A percentile compares a stretch with the other conserved stretches of the same genome.
These are phyloP conservation scores for Prunus padus DNA, from an alignment of 306 rosid genomes.

Conservation along the genomic window DNA sequence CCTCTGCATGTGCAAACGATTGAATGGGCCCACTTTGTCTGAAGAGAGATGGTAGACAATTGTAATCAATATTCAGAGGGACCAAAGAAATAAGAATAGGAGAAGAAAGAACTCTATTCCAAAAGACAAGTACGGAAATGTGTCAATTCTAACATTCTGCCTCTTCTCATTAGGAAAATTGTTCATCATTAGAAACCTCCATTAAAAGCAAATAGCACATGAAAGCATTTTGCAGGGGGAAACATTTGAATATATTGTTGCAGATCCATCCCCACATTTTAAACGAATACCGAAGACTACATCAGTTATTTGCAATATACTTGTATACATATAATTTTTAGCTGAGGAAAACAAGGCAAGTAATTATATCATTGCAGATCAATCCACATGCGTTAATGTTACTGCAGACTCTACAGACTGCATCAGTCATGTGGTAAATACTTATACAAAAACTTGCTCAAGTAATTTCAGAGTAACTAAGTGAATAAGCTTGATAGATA, in stretches of 20 bases:
- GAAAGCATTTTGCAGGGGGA: neutral
- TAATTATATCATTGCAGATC: neutral
- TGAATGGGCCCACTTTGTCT: conserved; percentile 74
- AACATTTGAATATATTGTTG: neutral
- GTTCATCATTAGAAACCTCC: neutral
- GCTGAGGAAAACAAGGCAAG: neutral
- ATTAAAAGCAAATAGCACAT: neutral
- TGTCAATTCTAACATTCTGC: neutral
- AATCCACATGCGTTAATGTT: neutral
- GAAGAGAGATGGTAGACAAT: conserved; percentile 27
- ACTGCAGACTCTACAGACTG: neutral
- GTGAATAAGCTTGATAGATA: neutral
- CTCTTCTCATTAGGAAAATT: neutral
- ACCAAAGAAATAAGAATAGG: neutral
- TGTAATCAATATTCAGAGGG: conserved; percentile 1
- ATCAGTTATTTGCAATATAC: neutral
- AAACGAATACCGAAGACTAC: neutral
- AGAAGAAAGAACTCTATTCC: conserved; percentile 1
- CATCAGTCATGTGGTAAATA: neutral
- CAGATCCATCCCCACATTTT: neutral
- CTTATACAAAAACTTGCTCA: neutral
- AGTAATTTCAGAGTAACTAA: neutral
- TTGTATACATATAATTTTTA: neutral
- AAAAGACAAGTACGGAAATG: neutral
- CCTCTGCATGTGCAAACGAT: conserved; percentile 59